Evolutionary conservation across 1,284 basidiomycete genomes (phyloP), one percentile per base, ranked within the genome.

Genomic region (Phaffia rhodozyma): DNA sequence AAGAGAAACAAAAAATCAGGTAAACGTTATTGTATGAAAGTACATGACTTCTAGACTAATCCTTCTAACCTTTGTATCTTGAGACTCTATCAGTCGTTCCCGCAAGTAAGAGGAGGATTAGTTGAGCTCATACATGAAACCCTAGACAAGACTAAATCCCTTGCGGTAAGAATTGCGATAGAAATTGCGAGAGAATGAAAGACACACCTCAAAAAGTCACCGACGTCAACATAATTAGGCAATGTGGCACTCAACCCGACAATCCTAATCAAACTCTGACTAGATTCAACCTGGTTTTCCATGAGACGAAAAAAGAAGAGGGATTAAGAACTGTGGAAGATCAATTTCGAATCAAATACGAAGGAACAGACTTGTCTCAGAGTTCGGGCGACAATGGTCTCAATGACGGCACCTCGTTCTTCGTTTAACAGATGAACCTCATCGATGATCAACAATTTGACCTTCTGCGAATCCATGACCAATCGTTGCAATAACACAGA

Each of bases 401-500:
- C 96, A 67, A 99, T 96, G 56, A 98, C 96, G 5, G 96, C 91
- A 52, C 96, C 96, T 71, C 96, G 88, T 68, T 97, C 92, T 78
- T 98, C 96, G 71, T 97, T 97, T 53, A 99, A 81, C 32, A 99
- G 78, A 77, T 99, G 96, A 0, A 99, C 91, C 75, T 99, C 96
- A 71, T 99, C 96, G 67, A 98, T 97, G 71, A 99, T 97, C 50
- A 99, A 81, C 21, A 99, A 80, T 72, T 92, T 92, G 68, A 98
- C 83, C 78, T 85, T 88, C 91, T 94, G 69, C 20, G 7, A 1
- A 29, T 49, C 6, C 3, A 49, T 69, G 52, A 67, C 66, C 9
- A 27, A 13, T 2, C 1, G 9, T 11, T 7, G 3, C n/a, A 20
- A 27, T 2, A 52, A 5, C 52, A 23, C 5, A n/a, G 9, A 49